Conservation (phyloP, 345 rosid species). For the Euphorbia tirucalli region DNA sequence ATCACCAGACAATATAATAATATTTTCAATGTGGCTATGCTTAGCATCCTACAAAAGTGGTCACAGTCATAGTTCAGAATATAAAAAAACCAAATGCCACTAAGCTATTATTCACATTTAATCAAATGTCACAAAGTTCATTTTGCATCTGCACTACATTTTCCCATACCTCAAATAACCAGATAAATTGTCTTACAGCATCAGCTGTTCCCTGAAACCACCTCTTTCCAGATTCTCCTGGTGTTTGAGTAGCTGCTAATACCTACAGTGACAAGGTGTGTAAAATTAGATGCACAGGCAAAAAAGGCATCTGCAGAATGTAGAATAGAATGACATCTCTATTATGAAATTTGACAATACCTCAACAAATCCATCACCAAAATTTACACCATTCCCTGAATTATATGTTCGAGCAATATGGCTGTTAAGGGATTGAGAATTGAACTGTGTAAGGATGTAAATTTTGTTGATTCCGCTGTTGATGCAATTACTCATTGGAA, state of each 20-base stretch:
- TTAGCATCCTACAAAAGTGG: constrained; percentile 60
- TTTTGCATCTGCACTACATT: neutral
- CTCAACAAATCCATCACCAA: constrained; percentile 78
- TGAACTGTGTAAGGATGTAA: constrained; percentile 78
- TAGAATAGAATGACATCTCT: neutral
- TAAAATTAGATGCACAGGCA: constrained; percentile 17
- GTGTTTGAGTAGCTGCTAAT: constrained; percentile 85
- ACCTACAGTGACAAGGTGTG: constrained; percentile 38
- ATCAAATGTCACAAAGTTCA: constrained; percentile 1
- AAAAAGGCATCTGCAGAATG: neutral
- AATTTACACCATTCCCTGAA: constrained; percentile 62
- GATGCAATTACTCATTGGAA: constrained; percentile 89
- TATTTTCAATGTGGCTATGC: constrained; percentile 71
- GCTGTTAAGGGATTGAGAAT: constrained; percentile 79
- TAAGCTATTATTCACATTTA: neutral
- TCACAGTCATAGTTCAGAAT: constrained; percentile 7
- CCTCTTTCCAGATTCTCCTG: constrained; percentile 74
- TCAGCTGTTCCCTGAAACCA: constrained; percentile 98
- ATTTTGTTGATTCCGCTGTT: constrained; percentile 88
- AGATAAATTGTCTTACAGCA: constrained; percentile 78
- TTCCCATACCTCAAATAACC: constrained; percentile 73
- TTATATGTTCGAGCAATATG: constrained; percentile 72
- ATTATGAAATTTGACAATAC: constrained; percentile 32
- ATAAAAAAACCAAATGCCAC: neutral
- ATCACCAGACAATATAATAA: constrained; percentile 82